A percentile compares a stretch with the other conserved stretches of the same genome.
phyloP scores from a whole-genome alignment of 1,284 basidiomycete genomes.

The Ganoderma boninense region DNA sequence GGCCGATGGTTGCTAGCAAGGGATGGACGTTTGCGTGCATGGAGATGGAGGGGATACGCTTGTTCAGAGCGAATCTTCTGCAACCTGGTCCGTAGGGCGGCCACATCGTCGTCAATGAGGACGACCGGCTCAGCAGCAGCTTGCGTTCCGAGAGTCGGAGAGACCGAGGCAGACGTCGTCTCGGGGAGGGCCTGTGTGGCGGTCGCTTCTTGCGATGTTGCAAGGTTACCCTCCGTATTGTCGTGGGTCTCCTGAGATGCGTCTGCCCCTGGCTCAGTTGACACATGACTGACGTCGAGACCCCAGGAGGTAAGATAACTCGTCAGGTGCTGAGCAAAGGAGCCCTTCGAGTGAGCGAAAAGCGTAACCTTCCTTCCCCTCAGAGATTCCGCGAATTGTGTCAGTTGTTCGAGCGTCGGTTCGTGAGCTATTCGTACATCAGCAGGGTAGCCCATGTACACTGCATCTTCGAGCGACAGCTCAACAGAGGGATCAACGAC shows the following conservation, averaged over 20 bases:
- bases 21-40: constrained; percentile 76
- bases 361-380: constrained; percentile 84
- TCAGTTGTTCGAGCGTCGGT: constrained; percentile 80
- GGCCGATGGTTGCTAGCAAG: constrained; percentile 74
- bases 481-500: constrained; percentile 41
- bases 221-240: constrained; percentile 17
- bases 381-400: constrained; percentile 81
- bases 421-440: constrained; percentile 65
- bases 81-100: constrained; percentile 76
- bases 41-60: constrained; percentile 51
- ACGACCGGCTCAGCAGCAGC: constrained; percentile 60
- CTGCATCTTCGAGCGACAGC: constrained; percentile 54
- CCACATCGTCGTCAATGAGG: constrained; percentile 90
- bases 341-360: constrained; percentile 83
- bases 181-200: constrained; percentile 19
- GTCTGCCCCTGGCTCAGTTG: constrained; percentile 65
- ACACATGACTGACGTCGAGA: constrained; percentile 88
- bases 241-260: constrained; percentile 36
- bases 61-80: constrained; percentile 68
- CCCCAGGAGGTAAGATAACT: constrained; percentile 95
- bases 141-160: constrained; percentile 21
- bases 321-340: constrained; percentile 90
- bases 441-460: constrained; percentile 51
- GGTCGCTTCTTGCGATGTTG: constrained; percentile 24
- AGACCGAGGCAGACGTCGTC: constrained; percentile 18